Conservation (phyloP, 2,329 filamentous ascomycete genomes). For the Thelonectria rubi region DNA sequence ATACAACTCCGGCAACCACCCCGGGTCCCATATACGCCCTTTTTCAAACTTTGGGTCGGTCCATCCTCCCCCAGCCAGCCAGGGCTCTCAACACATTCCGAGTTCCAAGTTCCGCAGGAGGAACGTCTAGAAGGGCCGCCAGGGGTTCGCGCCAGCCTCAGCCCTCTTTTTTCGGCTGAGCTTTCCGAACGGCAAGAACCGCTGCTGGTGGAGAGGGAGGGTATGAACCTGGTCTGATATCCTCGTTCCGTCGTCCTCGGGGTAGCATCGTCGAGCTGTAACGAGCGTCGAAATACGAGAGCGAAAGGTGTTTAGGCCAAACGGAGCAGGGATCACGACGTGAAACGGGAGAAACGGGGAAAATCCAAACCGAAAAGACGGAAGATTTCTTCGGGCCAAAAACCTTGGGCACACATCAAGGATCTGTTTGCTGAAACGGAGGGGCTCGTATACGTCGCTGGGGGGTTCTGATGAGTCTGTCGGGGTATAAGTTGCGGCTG, state of each 20-base stretch:
- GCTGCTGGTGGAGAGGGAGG: neutral
- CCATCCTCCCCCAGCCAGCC: neutral
- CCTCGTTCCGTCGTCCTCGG: neutral
- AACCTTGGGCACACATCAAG: neutral
- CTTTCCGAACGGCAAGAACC: neutral
- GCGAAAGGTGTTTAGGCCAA: neutral
- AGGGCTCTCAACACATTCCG: slow-evolving; percentile 4
- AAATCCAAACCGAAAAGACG: neutral
- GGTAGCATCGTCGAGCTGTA: neutral
- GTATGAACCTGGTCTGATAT: neutral
- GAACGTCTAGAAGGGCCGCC: neutral
- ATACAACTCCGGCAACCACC: neutral
- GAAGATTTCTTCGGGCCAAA: neutral
- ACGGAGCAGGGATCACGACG: neutral
- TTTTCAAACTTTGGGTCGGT: slow-evolving; percentile 8
- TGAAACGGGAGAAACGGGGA: neutral
- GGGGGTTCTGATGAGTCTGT: neutral
- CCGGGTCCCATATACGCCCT: neutral
- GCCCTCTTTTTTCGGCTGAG: neutral
- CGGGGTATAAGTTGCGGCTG: too few species aligned
- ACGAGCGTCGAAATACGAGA: neutral
- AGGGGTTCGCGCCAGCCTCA: neutral
- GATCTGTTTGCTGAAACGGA: neutral
- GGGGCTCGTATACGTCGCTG: neutral
- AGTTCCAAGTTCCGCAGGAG: slow-evolving; percentile 3